phyloP scores from a whole-genome alignment of 345 rosid species.

The Toxicodendron radicans region DNA sequence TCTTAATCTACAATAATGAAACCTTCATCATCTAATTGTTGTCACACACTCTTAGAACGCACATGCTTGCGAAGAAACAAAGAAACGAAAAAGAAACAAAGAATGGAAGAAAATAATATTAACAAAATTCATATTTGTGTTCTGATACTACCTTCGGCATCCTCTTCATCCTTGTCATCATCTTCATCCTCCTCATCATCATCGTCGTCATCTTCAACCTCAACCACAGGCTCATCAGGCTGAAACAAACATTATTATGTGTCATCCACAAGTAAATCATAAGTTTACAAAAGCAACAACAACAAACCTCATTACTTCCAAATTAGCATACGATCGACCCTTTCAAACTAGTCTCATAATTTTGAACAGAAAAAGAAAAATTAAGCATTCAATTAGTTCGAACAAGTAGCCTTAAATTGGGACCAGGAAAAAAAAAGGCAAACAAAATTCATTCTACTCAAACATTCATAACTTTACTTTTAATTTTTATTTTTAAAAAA shows the following conservation, averaged over 20 bases:
- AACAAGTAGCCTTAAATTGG: too few relatives aligned
- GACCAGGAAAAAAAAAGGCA: too few relatives aligned
- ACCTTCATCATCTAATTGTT: neutral
- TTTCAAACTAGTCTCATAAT: conserved; percentile 18
- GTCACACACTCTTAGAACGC: neutral
- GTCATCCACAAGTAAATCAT: too few relatives aligned
- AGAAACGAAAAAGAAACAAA: too few relatives aligned
- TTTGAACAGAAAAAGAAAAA: too few relatives aligned
- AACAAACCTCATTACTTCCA: conserved; percentile 1
- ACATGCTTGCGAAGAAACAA: neutral
- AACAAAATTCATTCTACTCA: too few relatives aligned
- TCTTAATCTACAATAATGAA: neutral
- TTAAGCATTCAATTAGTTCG: too few relatives aligned
- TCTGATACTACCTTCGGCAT: conserved; percentile 14
- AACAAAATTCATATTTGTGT: too few relatives aligned
- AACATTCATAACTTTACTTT: too few relatives aligned
- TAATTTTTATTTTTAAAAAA: too few relatives aligned
- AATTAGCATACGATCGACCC: conserved; percentile 10
- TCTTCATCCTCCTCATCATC: conserved; percentile 13
- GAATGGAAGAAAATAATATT: neutral
- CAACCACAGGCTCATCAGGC: conserved; percentile 12
- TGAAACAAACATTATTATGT: neutral
- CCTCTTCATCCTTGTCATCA: conserved; percentile 23
- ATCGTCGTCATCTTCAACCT: conserved; percentile 9
- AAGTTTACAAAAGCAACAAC: too few relatives aligned